Evolutionary conservation across 2,329 filamentous ascomycete genomes (phyloP).

Genomic region (Fusarium sp.): DNA sequence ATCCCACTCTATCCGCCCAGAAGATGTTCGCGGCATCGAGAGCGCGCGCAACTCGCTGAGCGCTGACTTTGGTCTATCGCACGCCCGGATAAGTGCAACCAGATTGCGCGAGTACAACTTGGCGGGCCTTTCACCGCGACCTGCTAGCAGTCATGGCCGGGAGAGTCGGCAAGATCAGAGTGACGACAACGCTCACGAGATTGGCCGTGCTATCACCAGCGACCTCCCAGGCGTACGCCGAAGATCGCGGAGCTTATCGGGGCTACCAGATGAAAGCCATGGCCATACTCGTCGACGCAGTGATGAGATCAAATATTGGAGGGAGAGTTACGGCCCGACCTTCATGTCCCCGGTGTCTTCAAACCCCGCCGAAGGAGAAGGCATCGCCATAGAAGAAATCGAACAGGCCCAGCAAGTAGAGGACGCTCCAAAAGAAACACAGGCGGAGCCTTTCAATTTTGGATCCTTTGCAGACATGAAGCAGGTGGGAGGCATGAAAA

Average conservation of each 20-base stretch:
- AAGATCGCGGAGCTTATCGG: slow-evolving; percentile 68
- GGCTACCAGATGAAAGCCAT: slow-evolving; percentile 54
- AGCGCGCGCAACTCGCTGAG: slow-evolving; percentile 64
- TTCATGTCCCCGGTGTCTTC: slow-evolving; percentile 63
- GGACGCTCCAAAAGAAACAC: slow-evolving; percentile 48
- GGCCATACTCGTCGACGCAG: slow-evolving; percentile 60
- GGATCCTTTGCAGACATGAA: slow-evolving; percentile 56
- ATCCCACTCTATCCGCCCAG: slow-evolving; percentile 68
- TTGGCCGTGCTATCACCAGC: slow-evolving; percentile 70
- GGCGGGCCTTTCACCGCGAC: slow-evolving; percentile 67
- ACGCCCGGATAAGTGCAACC: slow-evolving; percentile 44
- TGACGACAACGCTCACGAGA: slow-evolving; percentile 60
- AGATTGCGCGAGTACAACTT: slow-evolving; percentile 53
- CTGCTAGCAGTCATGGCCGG: slow-evolving; percentile 67
- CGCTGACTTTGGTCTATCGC: slow-evolving; percentile 52
- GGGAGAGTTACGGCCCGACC: slow-evolving; percentile 65
- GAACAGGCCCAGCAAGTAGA: slow-evolving; percentile 47
- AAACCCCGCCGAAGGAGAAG: slow-evolving; percentile 51
- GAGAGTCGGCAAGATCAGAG: slow-evolving; percentile 51
- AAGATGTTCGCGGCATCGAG: slow-evolving; percentile 63
- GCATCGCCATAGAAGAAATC: slow-evolving; percentile 39
- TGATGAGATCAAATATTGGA: slow-evolving; percentile 72
- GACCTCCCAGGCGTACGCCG: slow-evolving; percentile 60
- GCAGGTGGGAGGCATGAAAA: slow-evolving; percentile 64
- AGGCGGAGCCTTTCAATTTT: slow-evolving; percentile 65